Evolutionary conservation across 495 filamentous ascomycete genomes (phyloP).

Genomic region (Mycothermus thermophilus): DNA sequence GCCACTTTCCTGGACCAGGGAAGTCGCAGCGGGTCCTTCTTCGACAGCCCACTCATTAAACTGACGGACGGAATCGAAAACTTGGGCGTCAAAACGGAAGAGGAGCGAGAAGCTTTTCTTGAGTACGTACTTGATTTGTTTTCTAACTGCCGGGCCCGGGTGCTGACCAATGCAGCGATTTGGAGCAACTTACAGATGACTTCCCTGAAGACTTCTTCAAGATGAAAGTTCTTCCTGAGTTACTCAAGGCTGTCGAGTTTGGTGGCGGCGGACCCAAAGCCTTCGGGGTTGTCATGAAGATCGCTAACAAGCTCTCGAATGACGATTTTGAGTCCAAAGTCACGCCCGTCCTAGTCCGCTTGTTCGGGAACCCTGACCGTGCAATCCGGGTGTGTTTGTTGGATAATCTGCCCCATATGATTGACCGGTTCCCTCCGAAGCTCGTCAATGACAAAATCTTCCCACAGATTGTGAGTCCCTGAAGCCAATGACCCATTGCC

Average conservation of each 20-base stretch:
- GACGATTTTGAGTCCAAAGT: slow-evolving; percentile 81
- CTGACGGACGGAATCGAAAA: slow-evolving; percentile 85
- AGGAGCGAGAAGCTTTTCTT: slow-evolving; percentile 74
- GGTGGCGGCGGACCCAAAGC: slow-evolving; percentile 92
- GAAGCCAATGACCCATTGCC: too few relatives aligned
- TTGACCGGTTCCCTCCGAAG: slow-evolving; percentile 78
- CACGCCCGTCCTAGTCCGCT: slow-evolving; percentile 71
- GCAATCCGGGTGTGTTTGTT: slow-evolving; percentile 84
- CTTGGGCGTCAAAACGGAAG: slow-evolving; percentile 72
- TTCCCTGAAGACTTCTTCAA: slow-evolving; percentile 97
- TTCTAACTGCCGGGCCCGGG: neutral
- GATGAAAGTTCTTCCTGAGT: slow-evolving; percentile 86
- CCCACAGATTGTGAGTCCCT: slow-evolving; percentile 61
- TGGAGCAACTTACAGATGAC: slow-evolving; percentile 77
- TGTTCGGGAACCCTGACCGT: slow-evolving; percentile 84
- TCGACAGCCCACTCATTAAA: slow-evolving; percentile 81
- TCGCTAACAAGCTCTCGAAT: slow-evolving; percentile 67
- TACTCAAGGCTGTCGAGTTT: slow-evolving; percentile 95
- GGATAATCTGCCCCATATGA: slow-evolving; percentile 81
- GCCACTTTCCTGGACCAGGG: slow-evolving; percentile 86
- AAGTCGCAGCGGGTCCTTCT: slow-evolving; percentile 67
- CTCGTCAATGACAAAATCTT: slow-evolving; percentile 94
- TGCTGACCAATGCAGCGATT: slow-evolving; percentile 43
- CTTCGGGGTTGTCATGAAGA: slow-evolving; percentile 75
- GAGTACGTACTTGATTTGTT: slow-evolving; percentile 40